Conservation (phyloP, 768 basidiomycete genomes). For the Lactarius evosmus region DNA sequence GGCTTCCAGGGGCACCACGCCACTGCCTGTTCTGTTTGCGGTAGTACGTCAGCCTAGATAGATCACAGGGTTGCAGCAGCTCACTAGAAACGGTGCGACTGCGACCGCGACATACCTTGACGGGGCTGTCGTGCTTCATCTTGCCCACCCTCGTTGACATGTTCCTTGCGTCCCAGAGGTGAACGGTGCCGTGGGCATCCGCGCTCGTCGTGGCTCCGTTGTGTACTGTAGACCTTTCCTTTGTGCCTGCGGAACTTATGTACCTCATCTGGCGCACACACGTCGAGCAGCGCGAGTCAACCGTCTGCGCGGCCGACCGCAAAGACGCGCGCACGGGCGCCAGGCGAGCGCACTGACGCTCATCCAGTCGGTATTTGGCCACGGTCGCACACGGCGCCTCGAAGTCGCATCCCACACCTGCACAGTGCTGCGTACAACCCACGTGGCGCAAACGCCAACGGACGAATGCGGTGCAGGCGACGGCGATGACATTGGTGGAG, state of each 20-base stretch:
- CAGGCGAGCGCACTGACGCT: conserved; percentile 44
- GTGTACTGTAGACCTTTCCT: conserved; percentile 41
- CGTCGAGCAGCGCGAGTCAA: conserved; percentile 39
- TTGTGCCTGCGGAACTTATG: conserved; percentile 34
- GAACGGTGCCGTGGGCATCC: conserved; percentile 41
- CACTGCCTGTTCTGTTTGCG: conserved; percentile 46
- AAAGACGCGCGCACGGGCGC: conserved; percentile 34
- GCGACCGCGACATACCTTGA: conserved; percentile 37
- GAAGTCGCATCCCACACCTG: conserved; percentile 51
- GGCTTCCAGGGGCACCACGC: conserved; percentile 76
- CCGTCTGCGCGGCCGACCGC: conserved; percentile 41
- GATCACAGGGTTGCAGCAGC: neutral
- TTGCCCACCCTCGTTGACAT: conserved; percentile 38
- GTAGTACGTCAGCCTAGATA: conserved; percentile 13
- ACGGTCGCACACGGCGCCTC: conserved; percentile 32
- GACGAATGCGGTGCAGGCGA: conserved; percentile 53
- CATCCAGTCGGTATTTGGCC: conserved; percentile 37
- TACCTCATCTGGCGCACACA: conserved; percentile 34
- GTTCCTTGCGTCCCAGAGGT: conserved; percentile 44
- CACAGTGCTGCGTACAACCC: conserved; percentile 50
- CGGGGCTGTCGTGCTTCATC: conserved; percentile 43
- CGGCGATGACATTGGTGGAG: conserved; percentile 53
- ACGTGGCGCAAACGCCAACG: conserved; percentile 50
- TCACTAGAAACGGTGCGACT: neutral
- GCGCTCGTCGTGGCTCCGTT: conserved; percentile 42